Conservation (phyloP, 768 basidiomycete genomes). For the Royoungia palumana region DNA sequence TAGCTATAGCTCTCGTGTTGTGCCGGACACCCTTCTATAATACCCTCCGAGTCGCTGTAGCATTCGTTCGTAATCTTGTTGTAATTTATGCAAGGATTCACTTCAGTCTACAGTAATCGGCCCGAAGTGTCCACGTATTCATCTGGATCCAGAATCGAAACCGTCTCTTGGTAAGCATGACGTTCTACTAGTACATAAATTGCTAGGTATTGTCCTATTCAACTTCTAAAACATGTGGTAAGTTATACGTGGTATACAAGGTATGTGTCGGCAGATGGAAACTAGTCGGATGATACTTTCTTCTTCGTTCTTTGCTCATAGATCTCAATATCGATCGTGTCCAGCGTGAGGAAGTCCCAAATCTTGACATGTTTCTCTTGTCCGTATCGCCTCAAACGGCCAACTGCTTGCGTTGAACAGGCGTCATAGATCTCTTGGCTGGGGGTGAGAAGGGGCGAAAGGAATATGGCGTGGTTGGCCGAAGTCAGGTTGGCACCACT, state of each 20-base stretch:
- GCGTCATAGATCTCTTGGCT: constrained; percentile 84
- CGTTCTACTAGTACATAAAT: no score
- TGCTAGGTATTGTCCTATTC: neutral
- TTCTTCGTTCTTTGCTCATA: constrained; percentile 49
- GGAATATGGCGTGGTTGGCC: constrained; percentile 93
- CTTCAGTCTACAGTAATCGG: no score
- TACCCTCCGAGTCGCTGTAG: constrained; percentile 26
- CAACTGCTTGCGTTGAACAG: constrained; percentile 78
- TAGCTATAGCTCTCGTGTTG: constrained; percentile 38
- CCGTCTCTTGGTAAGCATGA: no score
- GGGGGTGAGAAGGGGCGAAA: constrained; percentile 83
- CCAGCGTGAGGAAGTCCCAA: constrained; percentile 78
- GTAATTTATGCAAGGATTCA: constrained; percentile 6
- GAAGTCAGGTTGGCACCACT: constrained; percentile 89
- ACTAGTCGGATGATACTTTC: constrained; percentile 23
- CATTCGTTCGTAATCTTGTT: constrained; percentile 7
- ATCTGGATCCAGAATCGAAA: no score
- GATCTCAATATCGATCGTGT: constrained; percentile 88
- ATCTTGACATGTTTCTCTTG: constrained; percentile 78
- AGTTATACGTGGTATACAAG: constrained; percentile 8
- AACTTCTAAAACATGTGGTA: neutral
- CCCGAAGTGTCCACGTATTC: neutral
- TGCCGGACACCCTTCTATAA: constrained; percentile 2
- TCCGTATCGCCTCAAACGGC: constrained; percentile 80
- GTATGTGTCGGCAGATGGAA: constrained; percentile 5